A percentile compares a stretch with the other conserved stretches of the same genome.
Conservation (phyloP, 345 rosid genomes). For the Isatis tinctoria region DNA sequence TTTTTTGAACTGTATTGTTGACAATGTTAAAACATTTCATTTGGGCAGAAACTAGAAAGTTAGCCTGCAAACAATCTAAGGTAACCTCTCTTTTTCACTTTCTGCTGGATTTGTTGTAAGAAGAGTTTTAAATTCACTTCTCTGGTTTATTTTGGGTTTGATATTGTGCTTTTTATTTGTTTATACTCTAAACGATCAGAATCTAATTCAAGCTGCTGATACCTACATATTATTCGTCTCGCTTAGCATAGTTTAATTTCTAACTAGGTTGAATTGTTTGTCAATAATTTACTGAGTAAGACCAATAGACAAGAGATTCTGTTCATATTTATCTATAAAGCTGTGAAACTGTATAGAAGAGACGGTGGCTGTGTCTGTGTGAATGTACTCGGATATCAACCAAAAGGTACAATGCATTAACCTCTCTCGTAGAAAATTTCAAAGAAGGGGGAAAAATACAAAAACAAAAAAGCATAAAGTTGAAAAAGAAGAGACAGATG, state of each 20-base stretch:
- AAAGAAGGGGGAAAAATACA: neutral
- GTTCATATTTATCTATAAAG: neutral
- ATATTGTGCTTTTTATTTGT: neutral
- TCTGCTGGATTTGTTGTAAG: neutral
- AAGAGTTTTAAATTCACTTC: neutral
- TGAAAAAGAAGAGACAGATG: constrained; percentile 24
- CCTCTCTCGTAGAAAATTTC: constrained; percentile 1
- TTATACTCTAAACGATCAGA: neutral
- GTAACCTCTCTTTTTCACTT: neutral
- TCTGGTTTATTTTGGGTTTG: neutral
- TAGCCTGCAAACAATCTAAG: neutral
- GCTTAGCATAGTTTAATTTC: neutral
- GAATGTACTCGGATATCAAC: constrained; percentile 25
- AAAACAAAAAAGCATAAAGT: constrained; percentile 16
- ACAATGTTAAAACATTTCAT: neutral
- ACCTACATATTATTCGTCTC: neutral
- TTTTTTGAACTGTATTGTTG: no score
- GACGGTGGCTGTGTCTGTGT: constrained; percentile 8
- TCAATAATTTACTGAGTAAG: neutral
- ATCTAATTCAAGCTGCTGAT: neutral
- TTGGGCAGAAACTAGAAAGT: neutral
- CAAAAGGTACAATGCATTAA: constrained; percentile 21
- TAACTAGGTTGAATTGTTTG: neutral
- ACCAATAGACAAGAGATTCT: neutral
- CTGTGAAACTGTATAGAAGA: neutral